Conservation (phyloP, 148 eudicot species). For the Heliamphora exappendiculata region DNA sequence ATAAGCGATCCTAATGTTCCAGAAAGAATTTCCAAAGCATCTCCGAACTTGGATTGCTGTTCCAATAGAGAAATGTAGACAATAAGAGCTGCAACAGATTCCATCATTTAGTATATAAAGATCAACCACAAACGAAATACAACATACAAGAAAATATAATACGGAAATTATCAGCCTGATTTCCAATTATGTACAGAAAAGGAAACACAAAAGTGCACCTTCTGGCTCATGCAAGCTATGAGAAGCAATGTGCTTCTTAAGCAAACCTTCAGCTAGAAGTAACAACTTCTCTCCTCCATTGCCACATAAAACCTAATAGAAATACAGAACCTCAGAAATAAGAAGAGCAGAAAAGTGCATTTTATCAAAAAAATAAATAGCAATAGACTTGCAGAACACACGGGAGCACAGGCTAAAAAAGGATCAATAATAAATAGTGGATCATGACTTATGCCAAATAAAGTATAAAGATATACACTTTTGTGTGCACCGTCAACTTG, state of each 20-base stretch:
- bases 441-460: not conserved
- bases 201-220: constrained; percentile 37
- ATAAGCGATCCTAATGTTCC: constrained; percentile 80
- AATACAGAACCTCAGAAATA: not conserved
- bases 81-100: constrained; percentile 68
- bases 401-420: not conserved
- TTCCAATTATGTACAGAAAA: not conserved
- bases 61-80: constrained; percentile 82
- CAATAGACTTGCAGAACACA: not conserved
- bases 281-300: constrained; percentile 71
- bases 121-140: too few species aligned
- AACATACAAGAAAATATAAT: not conserved
- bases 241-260: constrained; percentile 39
- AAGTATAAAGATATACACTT: not conserved
- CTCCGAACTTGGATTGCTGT: constrained; percentile 72
- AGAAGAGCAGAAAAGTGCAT: not conserved
- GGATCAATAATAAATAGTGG: not conserved
- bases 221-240: constrained; percentile 89
- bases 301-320: constrained; percentile 64
- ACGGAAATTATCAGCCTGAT: not conserved
- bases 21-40: constrained; percentile 78
- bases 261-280: constrained; percentile 80
- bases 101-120: constrained; percentile 13
- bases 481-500: not conserved
- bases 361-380: not conserved